Percentiles rank a stretch among this genome's conserved stretches.
Conservation (phyloP, 1,284 basidiomycete species). For the Tylopilus sp. region DNA sequence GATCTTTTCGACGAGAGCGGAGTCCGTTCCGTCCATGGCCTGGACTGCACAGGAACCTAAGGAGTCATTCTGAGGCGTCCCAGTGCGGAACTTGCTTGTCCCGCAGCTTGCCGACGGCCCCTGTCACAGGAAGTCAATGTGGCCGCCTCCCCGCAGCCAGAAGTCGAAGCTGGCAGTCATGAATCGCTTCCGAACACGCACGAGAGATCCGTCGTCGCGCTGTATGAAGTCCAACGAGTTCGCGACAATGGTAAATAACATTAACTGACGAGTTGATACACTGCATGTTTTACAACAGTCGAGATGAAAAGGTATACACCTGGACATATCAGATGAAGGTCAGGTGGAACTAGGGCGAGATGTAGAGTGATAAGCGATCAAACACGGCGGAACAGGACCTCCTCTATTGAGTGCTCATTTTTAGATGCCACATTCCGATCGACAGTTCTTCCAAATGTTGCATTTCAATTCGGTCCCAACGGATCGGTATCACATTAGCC, state of each 20-base stretch:
- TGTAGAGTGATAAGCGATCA: slow-evolving; percentile 10
- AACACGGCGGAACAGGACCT: slow-evolving; percentile 4
- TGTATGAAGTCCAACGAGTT: background rate
- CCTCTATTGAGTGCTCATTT: slow-evolving; percentile 42
- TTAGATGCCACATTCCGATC: slow-evolving; percentile 67
- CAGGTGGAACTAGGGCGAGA: slow-evolving; percentile 8
- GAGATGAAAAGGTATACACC: slow-evolving; percentile 4
- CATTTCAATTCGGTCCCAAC: slow-evolving; percentile 67
- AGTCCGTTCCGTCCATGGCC: slow-evolving; percentile 10
- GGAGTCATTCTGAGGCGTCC: background rate
- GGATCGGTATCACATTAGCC: slow-evolving; percentile 65
- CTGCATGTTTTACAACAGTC: slow-evolving; percentile 23
- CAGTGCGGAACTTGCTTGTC: background rate
- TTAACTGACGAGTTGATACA: slow-evolving; percentile 27
- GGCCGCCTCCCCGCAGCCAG: slow-evolving; percentile 8
- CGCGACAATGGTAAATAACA: slow-evolving; percentile 20
- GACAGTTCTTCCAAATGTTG: slow-evolving; percentile 71
- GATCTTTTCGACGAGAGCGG: slow-evolving; percentile 34
- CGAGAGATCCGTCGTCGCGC: background rate
- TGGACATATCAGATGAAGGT: slow-evolving; percentile 13
- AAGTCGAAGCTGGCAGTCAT: slow-evolving; percentile 6
- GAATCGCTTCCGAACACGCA: slow-evolving; percentile 9
- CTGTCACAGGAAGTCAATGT: slow-evolving; percentile 4
- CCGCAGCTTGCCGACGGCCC: background rate
- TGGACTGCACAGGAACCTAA: no score